Evolutionary conservation across 345 rosid genomes (phyloP).

Genomic region (Jatropha curcas): DNA sequence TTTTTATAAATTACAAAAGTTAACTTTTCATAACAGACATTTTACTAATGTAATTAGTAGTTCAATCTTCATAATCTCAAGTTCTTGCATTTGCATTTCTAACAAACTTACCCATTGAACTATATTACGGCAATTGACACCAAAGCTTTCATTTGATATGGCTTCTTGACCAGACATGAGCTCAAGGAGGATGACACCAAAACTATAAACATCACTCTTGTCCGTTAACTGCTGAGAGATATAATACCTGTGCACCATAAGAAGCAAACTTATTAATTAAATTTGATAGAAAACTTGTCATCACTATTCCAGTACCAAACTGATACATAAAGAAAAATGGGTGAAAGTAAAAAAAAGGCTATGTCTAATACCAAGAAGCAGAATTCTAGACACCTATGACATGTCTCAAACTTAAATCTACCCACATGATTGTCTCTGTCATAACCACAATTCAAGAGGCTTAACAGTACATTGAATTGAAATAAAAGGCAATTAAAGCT

Average conservation of each 20-base stretch:
- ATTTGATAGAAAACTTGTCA: not conserved
- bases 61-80: not conserved
- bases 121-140: slow-evolving; percentile 87
- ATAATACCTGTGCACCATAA: slow-evolving; percentile 63
- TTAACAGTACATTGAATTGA: not conserved
- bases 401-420: not conserved
- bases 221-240: slow-evolving; percentile 97
- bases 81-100: not conserved
- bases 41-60: not conserved
- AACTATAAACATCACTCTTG: slow-evolving; percentile 97
- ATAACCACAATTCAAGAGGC: slow-evolving; percentile 13
- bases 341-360: not conserved
- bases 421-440: not conserved
- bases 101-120: slow-evolving; percentile 85
- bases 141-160: slow-evolving; percentile 88
- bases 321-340: not conserved
- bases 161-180: slow-evolving; percentile 96
- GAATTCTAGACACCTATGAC: slow-evolving; percentile 1
- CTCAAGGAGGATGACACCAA: slow-evolving; percentile 95
- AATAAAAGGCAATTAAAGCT: not conserved
- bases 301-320: not conserved
- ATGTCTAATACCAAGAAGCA: not conserved
- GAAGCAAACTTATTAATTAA: not conserved
- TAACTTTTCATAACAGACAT: not conserved
- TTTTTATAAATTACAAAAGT: not conserved